These are phyloP conservation scores for Colletotrichum sp. DNA, from an alignment of 2,329 filamentous ascomycete species.

Conservation along the genomic window DNA sequence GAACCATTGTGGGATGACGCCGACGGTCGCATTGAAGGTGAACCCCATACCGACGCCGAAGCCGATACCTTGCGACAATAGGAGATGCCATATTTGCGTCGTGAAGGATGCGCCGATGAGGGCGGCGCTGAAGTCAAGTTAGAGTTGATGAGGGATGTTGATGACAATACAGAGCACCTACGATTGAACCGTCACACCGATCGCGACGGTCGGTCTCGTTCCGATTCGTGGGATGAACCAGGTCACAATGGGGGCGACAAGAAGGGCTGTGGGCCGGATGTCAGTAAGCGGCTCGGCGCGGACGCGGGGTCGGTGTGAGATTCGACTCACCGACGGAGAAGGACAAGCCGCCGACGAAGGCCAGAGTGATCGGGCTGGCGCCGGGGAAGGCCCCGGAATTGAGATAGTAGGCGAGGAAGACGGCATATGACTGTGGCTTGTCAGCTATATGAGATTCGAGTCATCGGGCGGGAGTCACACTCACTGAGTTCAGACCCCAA, in stretches of 20 bases:
- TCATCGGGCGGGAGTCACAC: slow-evolving; percentile 23
- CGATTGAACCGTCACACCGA: slow-evolving; percentile 70
- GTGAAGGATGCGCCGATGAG: slow-evolving; percentile 77
- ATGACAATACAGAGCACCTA: neutral
- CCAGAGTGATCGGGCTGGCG: slow-evolving; percentile 70
- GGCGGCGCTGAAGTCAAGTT: slow-evolving; percentile 40
- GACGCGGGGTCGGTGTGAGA: neutral
- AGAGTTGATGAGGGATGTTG: neutral
- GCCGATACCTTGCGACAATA: slow-evolving; percentile 75
- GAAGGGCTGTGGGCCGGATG: slow-evolving; percentile 53
- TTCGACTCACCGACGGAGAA: slow-evolving; percentile 55
- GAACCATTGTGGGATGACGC: slow-evolving; percentile 78
- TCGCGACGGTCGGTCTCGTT: slow-evolving; percentile 66
- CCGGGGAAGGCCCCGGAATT: slow-evolving; percentile 65
- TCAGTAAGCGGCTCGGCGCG: slow-evolving; percentile 25
- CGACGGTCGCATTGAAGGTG: slow-evolving; percentile 72
- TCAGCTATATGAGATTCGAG: neutral
- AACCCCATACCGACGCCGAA: slow-evolving; percentile 84
- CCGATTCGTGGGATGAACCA: slow-evolving; percentile 64
- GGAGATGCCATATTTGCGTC: slow-evolving; percentile 73
- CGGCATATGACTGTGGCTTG: slow-evolving; percentile 52
- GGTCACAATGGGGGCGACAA: slow-evolving; percentile 73
- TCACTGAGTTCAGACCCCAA: slow-evolving; percentile 74
- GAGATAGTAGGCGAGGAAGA: slow-evolving; percentile 64
- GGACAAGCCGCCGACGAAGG: slow-evolving; percentile 77